Evolutionary conservation across 768 basidiomycete genomes (phyloP).

Genomic region (Collybia mongolica): DNA sequence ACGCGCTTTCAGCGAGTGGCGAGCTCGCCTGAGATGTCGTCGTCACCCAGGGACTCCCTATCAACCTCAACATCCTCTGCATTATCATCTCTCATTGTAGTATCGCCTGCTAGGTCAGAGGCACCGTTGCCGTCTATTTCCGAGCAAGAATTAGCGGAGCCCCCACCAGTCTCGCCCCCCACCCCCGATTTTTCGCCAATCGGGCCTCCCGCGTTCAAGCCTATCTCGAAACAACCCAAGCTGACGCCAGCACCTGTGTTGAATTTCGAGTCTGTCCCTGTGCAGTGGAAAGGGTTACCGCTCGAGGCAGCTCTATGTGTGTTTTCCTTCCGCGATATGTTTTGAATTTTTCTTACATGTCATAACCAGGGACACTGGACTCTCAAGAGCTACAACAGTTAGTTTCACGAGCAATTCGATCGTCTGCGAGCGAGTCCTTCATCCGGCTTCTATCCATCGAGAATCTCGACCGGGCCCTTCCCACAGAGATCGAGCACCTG

Average conservation of each 20-base stretch:
- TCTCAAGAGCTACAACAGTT: constrained; percentile 63
- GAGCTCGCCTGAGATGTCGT: constrained; percentile 6
- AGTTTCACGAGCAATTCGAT: constrained; percentile 69
- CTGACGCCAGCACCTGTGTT: constrained; percentile 50
- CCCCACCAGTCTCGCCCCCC: constrained; percentile 5
- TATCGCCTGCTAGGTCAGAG: constrained; percentile 11
- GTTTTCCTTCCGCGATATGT: constrained; percentile 14
- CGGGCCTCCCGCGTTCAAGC: constrained; percentile 5
- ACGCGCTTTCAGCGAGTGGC: constrained; percentile 11
- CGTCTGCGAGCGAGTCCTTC: constrained; percentile 66
- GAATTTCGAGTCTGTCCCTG: constrained; percentile 54
- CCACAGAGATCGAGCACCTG: constrained; percentile 59
- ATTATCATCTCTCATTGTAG: constrained; percentile 14
- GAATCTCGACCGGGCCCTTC: constrained; percentile 57
- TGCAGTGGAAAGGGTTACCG: constrained; percentile 67
- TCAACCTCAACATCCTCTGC: constrained; percentile 11
- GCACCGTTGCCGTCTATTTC: constrained; percentile 11
- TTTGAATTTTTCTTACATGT: not conserved
- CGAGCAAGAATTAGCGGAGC: constrained; percentile 7
- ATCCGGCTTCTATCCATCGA: constrained; percentile 68
- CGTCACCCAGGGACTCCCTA: constrained; percentile 14
- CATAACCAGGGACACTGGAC: constrained; percentile 53
- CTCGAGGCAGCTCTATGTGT: constrained; percentile 64
- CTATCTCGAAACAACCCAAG: constrained; percentile 23
- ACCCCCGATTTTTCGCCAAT: not conserved